Evolutionary conservation across 2,329 filamentous ascomycete genomes (phyloP).

Genomic region (Zymoseptoria passerinii): DNA sequence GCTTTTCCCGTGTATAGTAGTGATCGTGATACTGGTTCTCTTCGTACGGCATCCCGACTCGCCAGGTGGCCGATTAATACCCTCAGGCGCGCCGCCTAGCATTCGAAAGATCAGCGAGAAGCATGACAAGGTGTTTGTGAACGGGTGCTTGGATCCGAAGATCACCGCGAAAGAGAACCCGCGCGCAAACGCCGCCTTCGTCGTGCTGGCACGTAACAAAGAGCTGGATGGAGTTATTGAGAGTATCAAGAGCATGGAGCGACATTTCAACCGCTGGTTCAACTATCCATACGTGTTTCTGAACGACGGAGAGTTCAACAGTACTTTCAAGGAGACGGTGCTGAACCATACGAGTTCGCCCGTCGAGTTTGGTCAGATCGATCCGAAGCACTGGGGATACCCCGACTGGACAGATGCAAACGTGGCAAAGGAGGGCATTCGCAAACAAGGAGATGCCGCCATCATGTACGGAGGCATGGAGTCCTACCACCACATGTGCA

Average conservation of each 20-base stretch:
- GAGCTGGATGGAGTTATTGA: conserved; percentile 93
- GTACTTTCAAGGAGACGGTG: conserved; percentile 81
- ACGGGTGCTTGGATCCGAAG: conserved; percentile 67
- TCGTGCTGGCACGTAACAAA: conserved; percentile 91
- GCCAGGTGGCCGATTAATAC: conserved; percentile 74
- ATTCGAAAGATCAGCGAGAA: conserved; percentile 93
- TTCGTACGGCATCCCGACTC: conserved; percentile 83
- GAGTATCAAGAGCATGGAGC: conserved; percentile 94
- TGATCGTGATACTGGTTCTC: conserved; percentile 82
- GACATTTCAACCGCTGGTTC: conserved; percentile 98
- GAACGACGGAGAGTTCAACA: conserved; percentile 95
- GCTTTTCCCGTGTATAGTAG: conserved; percentile 82
- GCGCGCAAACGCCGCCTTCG: conserved; percentile 88
- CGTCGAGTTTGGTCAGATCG: conserved; percentile 92
- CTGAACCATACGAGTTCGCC: conserved; percentile 78
- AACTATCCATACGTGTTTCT: conserved; percentile 98
- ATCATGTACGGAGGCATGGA: conserved; percentile 99
- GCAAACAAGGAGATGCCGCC: conserved; percentile 90
- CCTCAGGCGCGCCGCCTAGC: conserved; percentile 75
- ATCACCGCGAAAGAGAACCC: conserved; percentile 64
- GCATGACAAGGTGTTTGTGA: conserved; percentile 92
- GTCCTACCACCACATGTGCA: conserved; percentile 98
- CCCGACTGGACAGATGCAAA: conserved; percentile 94
- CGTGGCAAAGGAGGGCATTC: conserved; percentile 89
- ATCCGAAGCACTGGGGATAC: conserved; percentile 86